A percentile compares a stretch with the other conserved stretches of the same genome.
Conservation (phyloP, 768 basidiomycete genomes). For the Coprinopsis marcescibilis region DNA sequence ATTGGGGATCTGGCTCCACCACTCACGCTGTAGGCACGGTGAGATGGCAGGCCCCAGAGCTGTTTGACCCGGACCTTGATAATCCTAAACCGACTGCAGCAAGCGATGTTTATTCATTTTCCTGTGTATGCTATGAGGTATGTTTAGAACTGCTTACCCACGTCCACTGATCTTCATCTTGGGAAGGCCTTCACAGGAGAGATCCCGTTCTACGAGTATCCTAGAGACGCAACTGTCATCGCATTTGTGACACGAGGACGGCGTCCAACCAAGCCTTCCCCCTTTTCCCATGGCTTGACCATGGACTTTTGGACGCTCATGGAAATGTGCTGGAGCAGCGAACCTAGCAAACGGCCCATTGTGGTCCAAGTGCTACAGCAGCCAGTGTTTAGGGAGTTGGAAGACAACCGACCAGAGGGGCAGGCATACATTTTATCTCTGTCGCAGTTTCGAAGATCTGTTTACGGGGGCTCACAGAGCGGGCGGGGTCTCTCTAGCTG, state of each 20-base stretch:
- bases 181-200: conserved; percentile 12
- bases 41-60: conserved; percentile 12
- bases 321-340: too few species aligned
- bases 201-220: conserved; percentile 18
- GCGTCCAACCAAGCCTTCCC: conserved; percentile 12
- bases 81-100: neutral
- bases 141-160: neutral
- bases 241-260: conserved; percentile 13
- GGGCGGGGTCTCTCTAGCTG: too few species aligned
- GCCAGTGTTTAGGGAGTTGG: too few species aligned
- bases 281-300: too few species aligned
- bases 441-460: too few species aligned
- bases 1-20: conserved; percentile 12
- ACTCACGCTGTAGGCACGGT: conserved; percentile 11
- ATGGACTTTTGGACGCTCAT: too few species aligned
- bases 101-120: conserved; percentile 12
- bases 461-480: too few species aligned
- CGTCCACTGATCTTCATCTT: neutral
- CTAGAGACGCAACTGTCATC: conserved; percentile 17
- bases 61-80: conserved; percentile 9
- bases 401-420: too few species aligned
- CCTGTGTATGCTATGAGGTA: conserved; percentile 12
- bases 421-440: too few species aligned
- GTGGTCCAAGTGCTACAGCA: too few species aligned
- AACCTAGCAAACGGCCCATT: too few species aligned